Conservation (phyloP, 495 filamentous ascomycete species). For the Tuber indicum region DNA sequence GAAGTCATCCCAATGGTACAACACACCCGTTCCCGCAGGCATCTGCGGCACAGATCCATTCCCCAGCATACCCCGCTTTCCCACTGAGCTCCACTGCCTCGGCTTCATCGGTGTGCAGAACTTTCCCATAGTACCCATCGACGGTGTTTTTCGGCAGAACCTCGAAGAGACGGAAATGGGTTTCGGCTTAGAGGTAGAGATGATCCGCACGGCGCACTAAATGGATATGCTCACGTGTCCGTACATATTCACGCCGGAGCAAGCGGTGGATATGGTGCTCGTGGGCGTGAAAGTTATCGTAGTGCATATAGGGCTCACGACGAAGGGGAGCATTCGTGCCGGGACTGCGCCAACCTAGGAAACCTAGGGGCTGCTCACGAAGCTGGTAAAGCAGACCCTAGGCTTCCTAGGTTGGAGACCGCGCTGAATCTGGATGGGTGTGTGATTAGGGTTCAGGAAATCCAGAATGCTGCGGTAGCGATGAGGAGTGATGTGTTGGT, state of each 20-base stretch:
- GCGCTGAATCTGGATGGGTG: slow-evolving; percentile 58
- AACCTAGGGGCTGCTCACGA: no score
- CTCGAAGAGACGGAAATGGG: slow-evolving; percentile 68
- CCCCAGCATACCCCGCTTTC: slow-evolving; percentile 53
- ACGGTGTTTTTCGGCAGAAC: slow-evolving; percentile 58
- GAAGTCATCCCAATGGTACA: slow-evolving; percentile 58
- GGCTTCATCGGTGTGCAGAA: slow-evolving; percentile 66
- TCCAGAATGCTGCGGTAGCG: slow-evolving; percentile 54
- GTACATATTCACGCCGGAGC: slow-evolving; percentile 56
- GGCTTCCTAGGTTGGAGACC: no score
- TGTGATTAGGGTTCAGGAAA: slow-evolving; percentile 54
- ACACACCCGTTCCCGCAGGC: slow-evolving; percentile 56
- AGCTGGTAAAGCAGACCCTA: no score
- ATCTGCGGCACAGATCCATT: slow-evolving; percentile 64
- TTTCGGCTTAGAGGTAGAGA: slow-evolving; percentile 58
- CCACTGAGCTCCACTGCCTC: slow-evolving; percentile 52
- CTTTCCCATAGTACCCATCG: slow-evolving; percentile 65
- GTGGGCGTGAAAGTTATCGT: slow-evolving; percentile 62
- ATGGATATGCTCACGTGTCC: slow-evolving; percentile 60
- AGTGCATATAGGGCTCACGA: slow-evolving; percentile 63
- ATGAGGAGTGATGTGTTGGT: slow-evolving; percentile 56
- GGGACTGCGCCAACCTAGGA: slow-evolving; percentile 40
- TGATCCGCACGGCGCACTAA: slow-evolving; percentile 53
- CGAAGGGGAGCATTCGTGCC: slow-evolving; percentile 58
- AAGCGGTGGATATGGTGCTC: slow-evolving; percentile 54